Conservation (phyloP, 352 stramenopile genomes). For the Pythium chondricola region DNA sequence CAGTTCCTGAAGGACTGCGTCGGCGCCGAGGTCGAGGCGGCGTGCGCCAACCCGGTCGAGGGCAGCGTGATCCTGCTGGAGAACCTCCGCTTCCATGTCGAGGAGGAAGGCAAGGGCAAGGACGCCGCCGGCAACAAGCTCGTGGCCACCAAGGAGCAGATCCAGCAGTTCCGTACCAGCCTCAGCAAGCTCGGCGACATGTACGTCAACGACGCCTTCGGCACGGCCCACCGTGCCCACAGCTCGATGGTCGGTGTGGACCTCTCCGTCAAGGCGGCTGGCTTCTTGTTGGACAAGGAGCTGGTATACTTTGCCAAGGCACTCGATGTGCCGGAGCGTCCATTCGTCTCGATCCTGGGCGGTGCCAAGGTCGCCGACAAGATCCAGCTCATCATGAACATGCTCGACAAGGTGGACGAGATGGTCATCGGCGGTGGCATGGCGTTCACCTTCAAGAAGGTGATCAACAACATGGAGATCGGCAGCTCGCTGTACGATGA, state of each 20-base stretch:
- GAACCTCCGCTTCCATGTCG: conserved; percentile 98
- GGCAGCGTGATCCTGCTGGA: conserved; percentile 95
- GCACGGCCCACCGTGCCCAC: conserved; percentile 98
- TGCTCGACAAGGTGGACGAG: conserved; percentile 98
- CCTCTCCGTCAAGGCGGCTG: conserved; percentile 84
- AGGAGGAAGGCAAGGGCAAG: conserved; percentile 92
- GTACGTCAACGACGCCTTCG: conserved; percentile 99
- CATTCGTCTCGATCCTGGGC: conserved; percentile 98
- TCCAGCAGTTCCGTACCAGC: conserved; percentile 88
- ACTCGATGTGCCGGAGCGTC: conserved; percentile 95
- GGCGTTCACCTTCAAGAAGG: conserved; percentile 99
- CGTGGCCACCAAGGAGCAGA: conserved; percentile 90
- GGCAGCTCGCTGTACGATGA: conserved; percentile 92
- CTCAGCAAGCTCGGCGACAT: conserved; percentile 93
- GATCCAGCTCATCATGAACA: conserved; percentile 98
- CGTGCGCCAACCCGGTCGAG: conserved; percentile 52
- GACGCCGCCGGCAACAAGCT: conserved; percentile 81
- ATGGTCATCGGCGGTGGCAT: conserved; percentile 99
- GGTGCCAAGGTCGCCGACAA: conserved; percentile 99
- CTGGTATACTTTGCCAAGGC: conserved; percentile 99
- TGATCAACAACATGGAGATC: conserved; percentile 94
- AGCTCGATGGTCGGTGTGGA: conserved; percentile 97
- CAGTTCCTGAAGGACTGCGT: conserved; percentile 96
- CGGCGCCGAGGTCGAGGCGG: conserved; percentile 83
- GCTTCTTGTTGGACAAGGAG: conserved; percentile 99